Conservation (phyloP, 2,329 filamentous ascomycete genomes). For the Periconia digitata region DNA sequence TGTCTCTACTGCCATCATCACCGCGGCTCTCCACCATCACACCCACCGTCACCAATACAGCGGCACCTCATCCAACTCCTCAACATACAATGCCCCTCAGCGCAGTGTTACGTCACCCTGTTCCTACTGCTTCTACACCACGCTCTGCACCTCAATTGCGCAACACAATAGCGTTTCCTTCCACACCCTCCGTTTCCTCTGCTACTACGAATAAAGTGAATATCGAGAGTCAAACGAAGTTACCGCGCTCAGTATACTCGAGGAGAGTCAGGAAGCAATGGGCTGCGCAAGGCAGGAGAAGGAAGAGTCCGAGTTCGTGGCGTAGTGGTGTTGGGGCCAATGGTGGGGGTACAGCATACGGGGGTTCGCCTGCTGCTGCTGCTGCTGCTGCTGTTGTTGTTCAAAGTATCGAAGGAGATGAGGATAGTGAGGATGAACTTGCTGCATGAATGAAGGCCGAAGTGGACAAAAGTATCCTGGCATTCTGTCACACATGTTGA, state of each 20-base stretch:
- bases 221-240: not conserved
- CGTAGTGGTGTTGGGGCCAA: not conserved
- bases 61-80: not conserved
- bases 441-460: conserved; percentile 10
- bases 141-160: conserved; percentile 3
- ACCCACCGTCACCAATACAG: not conserved
- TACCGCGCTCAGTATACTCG: conserved; percentile 12
- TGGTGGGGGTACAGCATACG: too few species aligned
- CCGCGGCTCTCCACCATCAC: not conserved
- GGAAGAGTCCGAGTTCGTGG: conserved; percentile 7
- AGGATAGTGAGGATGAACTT: conserved; percentile 31
- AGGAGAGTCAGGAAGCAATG: conserved; percentile 27
- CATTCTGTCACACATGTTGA: too few species aligned
- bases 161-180: not conserved
- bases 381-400: conserved; percentile 7
- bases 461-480: too few species aligned
- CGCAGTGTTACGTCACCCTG: not conserved
- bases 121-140: conserved; percentile 16
- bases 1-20: conserved; percentile 7
- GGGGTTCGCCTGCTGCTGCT: too few species aligned
- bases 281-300: conserved; percentile 15
- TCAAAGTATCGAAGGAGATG: conserved; percentile 25
- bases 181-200: not conserved
- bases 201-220: conserved; percentile 4
- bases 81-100: conserved; percentile 8